Conservation (phyloP, 768 basidiomycete genomes). For the Phylloporus scabripes region DNA sequence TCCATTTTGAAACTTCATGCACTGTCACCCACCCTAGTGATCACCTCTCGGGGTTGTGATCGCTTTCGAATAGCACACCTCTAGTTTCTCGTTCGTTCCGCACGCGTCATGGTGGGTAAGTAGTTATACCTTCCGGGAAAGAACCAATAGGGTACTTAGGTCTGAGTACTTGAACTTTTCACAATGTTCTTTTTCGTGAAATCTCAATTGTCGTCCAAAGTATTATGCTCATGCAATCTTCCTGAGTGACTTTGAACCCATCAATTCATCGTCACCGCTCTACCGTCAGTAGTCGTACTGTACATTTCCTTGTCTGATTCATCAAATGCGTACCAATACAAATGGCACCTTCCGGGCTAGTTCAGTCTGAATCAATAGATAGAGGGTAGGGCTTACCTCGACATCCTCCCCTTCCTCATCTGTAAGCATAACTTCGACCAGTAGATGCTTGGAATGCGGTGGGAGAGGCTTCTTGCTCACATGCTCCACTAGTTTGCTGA, state of each 20-base stretch:
- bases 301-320: background rate
- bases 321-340: slow-evolving; percentile 65
- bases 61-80: slow-evolving; percentile 21
- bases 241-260: background rate
- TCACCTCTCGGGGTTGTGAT: slow-evolving; percentile 12
- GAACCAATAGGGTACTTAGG: slow-evolving; percentile 14
- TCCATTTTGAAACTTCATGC: slow-evolving; percentile 14
- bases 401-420: slow-evolving; percentile 95
- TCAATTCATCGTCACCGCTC: background rate
- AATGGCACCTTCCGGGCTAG: slow-evolving; percentile 61
- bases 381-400: slow-evolving; percentile 49
- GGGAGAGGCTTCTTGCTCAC: slow-evolving; percentile 94
- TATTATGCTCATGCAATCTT: background rate
- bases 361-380: background rate
- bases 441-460: slow-evolving; percentile 73
- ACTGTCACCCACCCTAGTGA: background rate
- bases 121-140: slow-evolving; percentile 30
- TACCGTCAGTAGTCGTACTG: slow-evolving; percentile 6
- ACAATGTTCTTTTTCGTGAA: background rate
- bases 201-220: too few relatives aligned
- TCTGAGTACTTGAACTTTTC: slow-evolving; percentile 14
- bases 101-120: slow-evolving; percentile 37
- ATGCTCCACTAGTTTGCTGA: slow-evolving; percentile 85
- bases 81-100: slow-evolving; percentile 21
- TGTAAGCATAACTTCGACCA: slow-evolving; percentile 91